These are phyloP conservation scores for Citrus mangshanensis DNA, from an alignment of 345 rosid species.

Conservation along the genomic window DNA sequence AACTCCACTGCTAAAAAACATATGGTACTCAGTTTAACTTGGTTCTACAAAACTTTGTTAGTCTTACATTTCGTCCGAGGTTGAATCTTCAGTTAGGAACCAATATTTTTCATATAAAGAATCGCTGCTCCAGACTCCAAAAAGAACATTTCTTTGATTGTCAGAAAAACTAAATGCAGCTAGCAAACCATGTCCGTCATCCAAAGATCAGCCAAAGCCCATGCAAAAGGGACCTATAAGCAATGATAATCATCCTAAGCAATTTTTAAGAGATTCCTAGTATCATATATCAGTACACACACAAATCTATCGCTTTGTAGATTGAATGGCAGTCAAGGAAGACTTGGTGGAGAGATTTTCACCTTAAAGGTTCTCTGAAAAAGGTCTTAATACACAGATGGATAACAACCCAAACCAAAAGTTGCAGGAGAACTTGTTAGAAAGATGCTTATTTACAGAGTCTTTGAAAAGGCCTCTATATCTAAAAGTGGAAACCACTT, in stretches of 20 bases:
- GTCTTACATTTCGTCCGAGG: background rate
- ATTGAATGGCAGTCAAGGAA: background rate
- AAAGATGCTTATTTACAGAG: background rate
- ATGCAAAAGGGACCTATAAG: background rate
- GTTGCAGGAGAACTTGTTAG: background rate
- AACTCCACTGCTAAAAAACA: background rate
- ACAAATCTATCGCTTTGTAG: background rate
- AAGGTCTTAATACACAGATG: background rate
- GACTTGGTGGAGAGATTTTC: slow-evolving; percentile 1
- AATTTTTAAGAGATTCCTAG: background rate
- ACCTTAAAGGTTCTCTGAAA: background rate
- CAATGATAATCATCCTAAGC: background rate
- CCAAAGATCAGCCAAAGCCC: background rate
- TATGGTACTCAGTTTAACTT: background rate
- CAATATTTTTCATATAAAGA: background rate
- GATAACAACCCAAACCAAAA: background rate
- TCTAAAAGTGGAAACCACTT: background rate
- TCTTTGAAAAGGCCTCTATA: background rate
- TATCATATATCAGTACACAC: background rate
- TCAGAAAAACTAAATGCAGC: background rate
- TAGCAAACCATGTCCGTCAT: background rate
- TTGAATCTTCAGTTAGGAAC: background rate
- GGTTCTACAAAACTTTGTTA: background rate
- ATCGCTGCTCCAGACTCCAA: background rate
- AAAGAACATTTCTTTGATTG: background rate